Conservation (phyloP, 805 yeast species). For the Debaryomyces tyrocola region DNA sequence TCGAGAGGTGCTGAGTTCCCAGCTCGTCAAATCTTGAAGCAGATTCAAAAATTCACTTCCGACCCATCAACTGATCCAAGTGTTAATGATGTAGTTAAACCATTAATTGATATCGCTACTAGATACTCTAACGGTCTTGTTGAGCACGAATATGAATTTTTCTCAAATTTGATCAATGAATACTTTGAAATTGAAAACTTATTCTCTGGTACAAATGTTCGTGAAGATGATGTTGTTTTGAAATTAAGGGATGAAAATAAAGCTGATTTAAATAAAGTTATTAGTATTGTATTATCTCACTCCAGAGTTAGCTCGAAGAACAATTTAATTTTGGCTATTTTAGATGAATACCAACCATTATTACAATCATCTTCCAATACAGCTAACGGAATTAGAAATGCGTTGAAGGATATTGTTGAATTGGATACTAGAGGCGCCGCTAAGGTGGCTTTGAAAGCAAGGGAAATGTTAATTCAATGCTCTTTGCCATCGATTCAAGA, state of each 20-base stretch:
- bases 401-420: conserved; percentile 79
- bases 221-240: conserved; percentile 89
- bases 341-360: conserved; percentile 77
- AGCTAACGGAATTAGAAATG: conserved; percentile 64
- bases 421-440: conserved; percentile 89
- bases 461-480: conserved; percentile 95
- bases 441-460: conserved; percentile 90
- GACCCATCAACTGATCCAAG: conserved; percentile 54
- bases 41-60: conserved; percentile 60
- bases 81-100: conserved; percentile 53
- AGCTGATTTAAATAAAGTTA: conserved; percentile 71
- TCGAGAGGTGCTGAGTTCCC: conserved; percentile 86
- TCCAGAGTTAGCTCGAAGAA: conserved; percentile 92
- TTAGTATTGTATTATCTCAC: conserved; percentile 77
- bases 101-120: conserved; percentile 68
- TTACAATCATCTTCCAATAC: conserved; percentile 71
- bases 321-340: conserved; percentile 80
- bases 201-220: conserved; percentile 71
- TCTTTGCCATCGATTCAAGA: conserved; percentile 95
- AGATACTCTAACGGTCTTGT: conserved; percentile 73
- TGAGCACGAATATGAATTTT: conserved; percentile 79
- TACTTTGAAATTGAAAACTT: conserved; percentile 77
- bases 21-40: conserved; percentile 75
- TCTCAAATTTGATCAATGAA: conserved; percentile 66
- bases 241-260: conserved; percentile 85